These are phyloP conservation scores for Candida koratica DNA, from an alignment of 805 yeast species.

Conservation along the genomic window DNA sequence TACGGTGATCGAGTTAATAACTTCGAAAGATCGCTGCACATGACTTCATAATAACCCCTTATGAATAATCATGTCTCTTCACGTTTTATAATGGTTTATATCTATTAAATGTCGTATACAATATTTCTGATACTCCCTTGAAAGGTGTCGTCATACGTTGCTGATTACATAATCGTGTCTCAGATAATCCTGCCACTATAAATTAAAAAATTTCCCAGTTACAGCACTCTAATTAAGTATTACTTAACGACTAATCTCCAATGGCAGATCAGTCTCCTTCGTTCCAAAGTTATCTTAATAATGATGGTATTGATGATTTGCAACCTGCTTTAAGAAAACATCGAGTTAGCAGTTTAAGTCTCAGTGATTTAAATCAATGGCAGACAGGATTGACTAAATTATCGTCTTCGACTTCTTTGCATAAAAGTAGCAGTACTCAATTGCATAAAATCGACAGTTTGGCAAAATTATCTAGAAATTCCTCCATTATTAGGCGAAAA, in stretches of 20 bases:
- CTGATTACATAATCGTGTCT: conserved; percentile 5
- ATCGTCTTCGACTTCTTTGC: conserved; percentile 33
- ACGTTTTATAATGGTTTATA: too few relatives aligned
- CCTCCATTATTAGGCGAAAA: conserved; percentile 43
- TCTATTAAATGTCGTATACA: too few relatives aligned
- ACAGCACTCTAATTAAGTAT: not conserved
- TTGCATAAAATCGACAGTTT: conserved; percentile 42
- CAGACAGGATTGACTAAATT: conserved; percentile 43
- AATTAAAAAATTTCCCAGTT: conserved; percentile 1
- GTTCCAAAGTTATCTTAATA: conserved; percentile 58
- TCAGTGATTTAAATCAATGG: conserved; percentile 67
- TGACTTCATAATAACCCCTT: too few relatives aligned
- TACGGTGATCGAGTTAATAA: too few relatives aligned
- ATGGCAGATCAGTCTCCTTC: conserved; percentile 15
- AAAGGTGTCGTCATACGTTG: not conserved
- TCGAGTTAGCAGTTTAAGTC: conserved; percentile 61
- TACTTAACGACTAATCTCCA: not conserved
- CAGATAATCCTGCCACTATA: conserved; percentile 6
- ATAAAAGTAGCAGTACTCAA: conserved; percentile 29
- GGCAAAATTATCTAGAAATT: conserved; percentile 44
- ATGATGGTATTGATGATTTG: conserved; percentile 68
- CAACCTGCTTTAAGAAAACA: conserved; percentile 60
- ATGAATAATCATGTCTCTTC: too few relatives aligned
- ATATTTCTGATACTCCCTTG: too few relatives aligned
- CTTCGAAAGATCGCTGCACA: too few relatives aligned